Base-by-base conservation (phyloP, 345 rosid genomes). In the Linum tenue region DNA sequence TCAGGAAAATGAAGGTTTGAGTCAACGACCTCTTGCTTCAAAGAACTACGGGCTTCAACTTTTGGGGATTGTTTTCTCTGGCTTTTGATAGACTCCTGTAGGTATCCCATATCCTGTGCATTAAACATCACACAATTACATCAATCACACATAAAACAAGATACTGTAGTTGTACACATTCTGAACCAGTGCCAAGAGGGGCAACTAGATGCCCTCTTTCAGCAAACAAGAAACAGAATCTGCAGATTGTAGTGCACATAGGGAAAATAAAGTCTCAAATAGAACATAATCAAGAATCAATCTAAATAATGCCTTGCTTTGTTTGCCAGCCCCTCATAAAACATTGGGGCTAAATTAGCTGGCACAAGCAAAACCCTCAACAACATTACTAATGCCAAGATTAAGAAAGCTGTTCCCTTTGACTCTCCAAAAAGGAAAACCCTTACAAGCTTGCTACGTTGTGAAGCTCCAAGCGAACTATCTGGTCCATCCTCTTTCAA, bases 1-100 rank as follows among this genome's bases (percentile, higher is more conserved):
- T 22, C 31, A 36, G 68, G 39, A 68, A 63, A 40, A 59, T 59
- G 39, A 22, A 59, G 62, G 72, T 42, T 12, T 64, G 37, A 41
- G 67, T 48, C 15, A 59, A 77, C 65, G 59, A 94, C 99, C 97
- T 94, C 99, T 76, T 84, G 88, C 84, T 83, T 85, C 80, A 94
- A 69, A 53, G 84, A 87, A 69, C 65, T 71, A 64, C 82, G 85
- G 62, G 77, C 84, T 65, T 80, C 86, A 5, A 78, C 70, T 67
- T 62, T 72, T 3, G 82, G 80, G 56, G 67, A 76, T 1, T 76
- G 80, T 38, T 80, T 82, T 75, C 77, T 79, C 76, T 70, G 77
- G 38, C 68, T 73, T 72, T 82, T 83, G 56, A 55, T 66, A 69
- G 71, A 58, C 63, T 75, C 76, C 70, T 78, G 76, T 43, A 73